Evolutionary conservation across 176 grass and related monocot genomes (phyloP), one percentile per base, ranked within the genome.

Genomic region (Microstegium vimineum): DNA sequence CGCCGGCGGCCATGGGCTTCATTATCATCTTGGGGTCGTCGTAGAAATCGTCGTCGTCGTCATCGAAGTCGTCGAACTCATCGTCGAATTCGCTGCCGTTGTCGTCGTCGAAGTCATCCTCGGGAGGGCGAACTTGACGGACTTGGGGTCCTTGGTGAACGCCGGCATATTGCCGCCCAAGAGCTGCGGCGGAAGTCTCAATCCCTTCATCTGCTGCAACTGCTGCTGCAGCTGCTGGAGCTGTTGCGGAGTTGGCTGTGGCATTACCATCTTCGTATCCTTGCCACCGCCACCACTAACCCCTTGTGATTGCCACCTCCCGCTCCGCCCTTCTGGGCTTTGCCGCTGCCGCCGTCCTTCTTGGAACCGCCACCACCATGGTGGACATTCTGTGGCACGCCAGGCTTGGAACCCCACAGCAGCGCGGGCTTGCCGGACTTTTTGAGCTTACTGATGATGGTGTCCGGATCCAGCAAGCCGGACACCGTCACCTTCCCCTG

Each of bases 1-100:
- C 88, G 18, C 63, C 69, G 28, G 34, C 77, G n/a, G 14, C 81
- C 35, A 86, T 77, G 18, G 81, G 72, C 81, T 96, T 95, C 46
- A 96, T 90, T 33, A 90, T 82, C 75, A 90, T 81, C 81, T 90
- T 93, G 1, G 72, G 61, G n/a, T 96, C 90, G 26, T 92, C 93
- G 13, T 83, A 81, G 45, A 65, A 43, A 1, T 91, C 92, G 4
- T 91, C 89, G 16, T 91, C 89, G n/a, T 91, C 79, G 11, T 23
- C 52, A 28, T 89, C 78, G 4, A 59, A 87, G 20, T 90, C 91
- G 15, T 93, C 91, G 25, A 90, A 80, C 14, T 93, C 91, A 9
- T 90, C 91, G 8, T 88, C 85, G 38, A 78, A 90, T 78, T 94
- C 91, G 49, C 87, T 89, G 46, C 80, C 83, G 1, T 86, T 79